phyloP scores from a whole-genome alignment of 2,329 filamentous ascomycete genomes.

The Neonectria neomacrospora region DNA sequence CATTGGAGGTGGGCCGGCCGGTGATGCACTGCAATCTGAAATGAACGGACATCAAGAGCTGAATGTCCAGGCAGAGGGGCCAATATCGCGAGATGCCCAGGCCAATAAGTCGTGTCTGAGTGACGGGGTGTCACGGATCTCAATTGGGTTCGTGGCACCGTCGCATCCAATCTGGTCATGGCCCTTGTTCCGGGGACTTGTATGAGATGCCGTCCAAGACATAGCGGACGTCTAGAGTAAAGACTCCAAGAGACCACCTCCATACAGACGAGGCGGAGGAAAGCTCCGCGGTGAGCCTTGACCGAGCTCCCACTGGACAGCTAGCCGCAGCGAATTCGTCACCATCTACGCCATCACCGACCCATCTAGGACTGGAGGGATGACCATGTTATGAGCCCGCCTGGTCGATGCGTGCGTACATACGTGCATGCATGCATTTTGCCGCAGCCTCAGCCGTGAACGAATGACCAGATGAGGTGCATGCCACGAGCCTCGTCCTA shows the following conservation, averaged over 20 bases:
- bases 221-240: constrained; percentile 15
- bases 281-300: background rate
- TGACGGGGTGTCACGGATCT: constrained; percentile 40
- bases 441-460: constrained; percentile 11
- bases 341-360: constrained; percentile 7
- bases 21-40: constrained; percentile 7
- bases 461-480: constrained; percentile 13
- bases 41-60: constrained; percentile 6
- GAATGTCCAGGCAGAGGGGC: constrained; percentile 9
- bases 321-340: background rate
- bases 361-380: constrained; percentile 1
- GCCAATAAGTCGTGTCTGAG: constrained; percentile 5
- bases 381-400: constrained; percentile 3
- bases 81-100: constrained; percentile 9
- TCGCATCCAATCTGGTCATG: constrained; percentile 24
- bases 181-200: constrained; percentile 28
- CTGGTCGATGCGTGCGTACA: constrained; percentile 22
- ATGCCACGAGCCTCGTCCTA: constrained; percentile 12
- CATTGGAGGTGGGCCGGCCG: constrained; percentile 8
- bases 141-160: constrained; percentile 35
- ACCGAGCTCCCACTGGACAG: background rate
- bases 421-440: constrained; percentile 15
- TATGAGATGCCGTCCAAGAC: constrained; percentile 17
- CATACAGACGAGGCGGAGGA: background rate
- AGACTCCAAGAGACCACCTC: background rate